Evolutionary conservation across 495 filamentous ascomycete genomes (phyloP), one percentile per base, ranked within the genome.

Genomic region (Geopyxis carbonaria): DNA sequence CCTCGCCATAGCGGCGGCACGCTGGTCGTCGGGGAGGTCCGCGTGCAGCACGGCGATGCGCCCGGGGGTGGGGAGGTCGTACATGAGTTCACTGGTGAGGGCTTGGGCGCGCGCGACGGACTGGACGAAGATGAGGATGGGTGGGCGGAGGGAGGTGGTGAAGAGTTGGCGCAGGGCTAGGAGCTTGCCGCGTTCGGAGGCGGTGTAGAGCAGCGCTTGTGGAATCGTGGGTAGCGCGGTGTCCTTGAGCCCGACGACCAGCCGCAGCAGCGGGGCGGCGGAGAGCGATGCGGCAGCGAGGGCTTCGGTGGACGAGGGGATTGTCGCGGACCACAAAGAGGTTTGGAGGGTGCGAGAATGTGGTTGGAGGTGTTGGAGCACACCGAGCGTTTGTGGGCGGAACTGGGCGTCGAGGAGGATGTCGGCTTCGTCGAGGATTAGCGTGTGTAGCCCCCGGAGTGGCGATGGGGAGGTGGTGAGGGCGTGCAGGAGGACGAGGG

Each of bases 191-290:
- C 77, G 74, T 51, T 99, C 89, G 2, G 78, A 91, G 24, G 83
- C 89, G 20, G 81, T 74, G 65, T 95, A 99, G 42, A 79, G 70
- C 14, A 99, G 75, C 44, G 74, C 74, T 63, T 99, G 89, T 3
- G 73, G 65, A 36, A 99, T 78, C 57, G 83, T 93, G 4, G 89
- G 85, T 38, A 94, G 73, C 1, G 89, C 83, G 22, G 83, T 84
- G 60, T 95, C 89, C 61, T 94, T 94, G 39, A 95, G 64, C 5
- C 91, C 89, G 30, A 95, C 80, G 10, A 95, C 80, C 11, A 95
- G 69, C 24, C 89, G 81, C 41, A 93, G 55, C 10, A 92, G 61
- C 54, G 29, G 51, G 48, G 46, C 20, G 48, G 44, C 22, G 45
- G 30, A 19, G 32, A 21, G 47, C 32, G 5, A 57, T 45, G 18